phyloP scores from a whole-genome alignment of 179 eudicot species.

The Silene noctiflora region DNA sequence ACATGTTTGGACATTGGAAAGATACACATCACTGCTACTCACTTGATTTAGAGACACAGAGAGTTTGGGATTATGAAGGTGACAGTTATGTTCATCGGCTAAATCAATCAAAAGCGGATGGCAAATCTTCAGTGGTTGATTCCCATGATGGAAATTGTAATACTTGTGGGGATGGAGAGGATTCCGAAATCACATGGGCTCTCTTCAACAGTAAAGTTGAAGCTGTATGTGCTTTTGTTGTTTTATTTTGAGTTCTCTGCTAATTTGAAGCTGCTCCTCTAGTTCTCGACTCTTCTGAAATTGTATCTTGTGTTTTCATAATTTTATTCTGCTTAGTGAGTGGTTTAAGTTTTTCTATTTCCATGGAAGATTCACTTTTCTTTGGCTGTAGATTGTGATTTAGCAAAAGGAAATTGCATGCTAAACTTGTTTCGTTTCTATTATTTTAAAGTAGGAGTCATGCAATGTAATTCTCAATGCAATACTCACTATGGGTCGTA shows the following conservation, averaged over 20 bases:
- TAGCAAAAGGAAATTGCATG: neutral
- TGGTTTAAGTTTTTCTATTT: neutral
- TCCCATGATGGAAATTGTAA: constrained; percentile 61
- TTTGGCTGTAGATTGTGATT: neutral
- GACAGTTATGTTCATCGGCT: constrained; percentile 84
- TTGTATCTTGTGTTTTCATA: neutral
- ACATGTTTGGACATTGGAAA: constrained; percentile 75
- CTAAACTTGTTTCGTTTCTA: neutral
- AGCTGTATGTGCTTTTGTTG: constrained; percentile 35
- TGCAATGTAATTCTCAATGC: neutral
- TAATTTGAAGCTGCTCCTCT: neutral
- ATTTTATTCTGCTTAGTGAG: neutral
- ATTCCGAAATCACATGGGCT: constrained; percentile 60
- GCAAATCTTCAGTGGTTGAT: constrained; percentile 48
- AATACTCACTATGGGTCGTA: neutral
- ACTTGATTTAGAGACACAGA: constrained; percentile 76
- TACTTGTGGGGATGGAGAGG: constrained; percentile 61
- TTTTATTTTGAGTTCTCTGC: neutral
- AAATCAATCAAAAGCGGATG: constrained; percentile 72
- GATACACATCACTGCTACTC: constrained; percentile 81
- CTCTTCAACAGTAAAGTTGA: constrained; percentile 76
- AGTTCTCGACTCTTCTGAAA: neutral
- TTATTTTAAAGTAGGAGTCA: neutral
- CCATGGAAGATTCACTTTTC: neutral
- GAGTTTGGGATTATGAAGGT: constrained; percentile 96